Conservation (phyloP, 768 basidiomycete genomes). For the Leucocoprinus sp. region DNA sequence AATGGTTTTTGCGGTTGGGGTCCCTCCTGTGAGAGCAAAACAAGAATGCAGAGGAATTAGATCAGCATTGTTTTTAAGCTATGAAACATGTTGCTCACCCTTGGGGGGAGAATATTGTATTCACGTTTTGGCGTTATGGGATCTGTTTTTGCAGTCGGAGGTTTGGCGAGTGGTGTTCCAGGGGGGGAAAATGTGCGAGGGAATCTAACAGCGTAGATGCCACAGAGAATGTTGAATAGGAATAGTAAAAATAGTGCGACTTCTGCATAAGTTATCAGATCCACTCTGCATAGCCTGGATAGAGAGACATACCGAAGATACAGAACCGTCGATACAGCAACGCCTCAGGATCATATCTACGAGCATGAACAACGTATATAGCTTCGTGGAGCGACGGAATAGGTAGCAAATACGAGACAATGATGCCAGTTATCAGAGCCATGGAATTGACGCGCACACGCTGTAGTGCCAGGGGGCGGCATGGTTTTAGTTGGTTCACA, state of each 20-base stretch:
- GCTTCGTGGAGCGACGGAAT: conserved; percentile 31
- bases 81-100: conserved; percentile 21
- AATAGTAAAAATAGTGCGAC: conserved; percentile 24
- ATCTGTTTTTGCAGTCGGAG: conserved; percentile 17
- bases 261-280: conserved; percentile 19
- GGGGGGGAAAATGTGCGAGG: conserved; percentile 31
- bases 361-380: conserved; percentile 19
- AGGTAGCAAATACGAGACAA: conserved; percentile 32
- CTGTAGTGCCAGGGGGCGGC: conserved; percentile 35
- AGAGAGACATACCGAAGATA: conserved; percentile 25
- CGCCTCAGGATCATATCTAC: conserved; percentile 23
- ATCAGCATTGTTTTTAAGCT: neutral
- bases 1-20: conserved; percentile 38
- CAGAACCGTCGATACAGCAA: conserved; percentile 32
- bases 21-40: conserved; percentile 23
- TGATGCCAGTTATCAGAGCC: conserved; percentile 23
- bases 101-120: conserved; percentile 33
- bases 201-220: conserved; percentile 32
- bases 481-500: conserved; percentile 32
- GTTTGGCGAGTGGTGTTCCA: conserved; percentile 25
- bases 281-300: neutral
- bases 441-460: conserved; percentile 34
- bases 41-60: neutral
- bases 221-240: conserved; percentile 33
- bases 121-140: conserved; percentile 26